phyloP scores from a whole-genome alignment of 495 filamentous ascomycete species.

The Stereocaulon alpinum region DNA sequence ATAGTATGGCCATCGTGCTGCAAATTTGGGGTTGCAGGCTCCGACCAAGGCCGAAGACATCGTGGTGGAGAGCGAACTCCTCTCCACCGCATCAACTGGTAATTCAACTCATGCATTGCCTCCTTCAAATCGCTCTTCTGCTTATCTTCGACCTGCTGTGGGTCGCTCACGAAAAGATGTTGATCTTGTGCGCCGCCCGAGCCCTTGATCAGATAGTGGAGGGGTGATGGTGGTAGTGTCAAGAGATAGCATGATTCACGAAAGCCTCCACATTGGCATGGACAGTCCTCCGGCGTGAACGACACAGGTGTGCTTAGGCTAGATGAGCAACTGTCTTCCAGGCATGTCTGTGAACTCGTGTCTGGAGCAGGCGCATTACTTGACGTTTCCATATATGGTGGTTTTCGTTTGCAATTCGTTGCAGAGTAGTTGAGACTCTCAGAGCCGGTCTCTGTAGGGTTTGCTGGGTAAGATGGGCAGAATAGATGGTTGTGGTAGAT shows the following conservation, averaged over 20 bases:
- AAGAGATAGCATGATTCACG: neutral
- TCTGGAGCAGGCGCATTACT: no score
- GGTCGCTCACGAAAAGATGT: neutral
- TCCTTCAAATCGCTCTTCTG: neutral
- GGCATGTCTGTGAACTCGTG: neutral
- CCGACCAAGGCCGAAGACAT: neutral
- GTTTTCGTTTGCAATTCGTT: no score
- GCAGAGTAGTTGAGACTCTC: no score
- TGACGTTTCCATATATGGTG: no score
- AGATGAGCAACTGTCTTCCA: neutral
- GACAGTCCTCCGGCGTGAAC: neutral
- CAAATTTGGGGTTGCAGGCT: neutral
- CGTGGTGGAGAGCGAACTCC: neutral
- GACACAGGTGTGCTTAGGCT: neutral
- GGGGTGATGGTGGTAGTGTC: neutral
- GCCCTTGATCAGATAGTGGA: neutral
- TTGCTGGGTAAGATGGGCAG: no score
- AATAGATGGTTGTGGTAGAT: no score
- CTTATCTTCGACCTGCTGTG: neutral
- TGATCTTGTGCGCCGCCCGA: neutral
- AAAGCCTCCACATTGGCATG: conserved; percentile 2
- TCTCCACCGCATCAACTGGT: neutral
- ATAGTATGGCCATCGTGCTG: neutral
- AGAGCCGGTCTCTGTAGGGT: no score
- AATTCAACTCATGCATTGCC: neutral